phyloP scores from a whole-genome alignment of 202 grass and related monocot species.

The Alloteropsis angusta region DNA sequence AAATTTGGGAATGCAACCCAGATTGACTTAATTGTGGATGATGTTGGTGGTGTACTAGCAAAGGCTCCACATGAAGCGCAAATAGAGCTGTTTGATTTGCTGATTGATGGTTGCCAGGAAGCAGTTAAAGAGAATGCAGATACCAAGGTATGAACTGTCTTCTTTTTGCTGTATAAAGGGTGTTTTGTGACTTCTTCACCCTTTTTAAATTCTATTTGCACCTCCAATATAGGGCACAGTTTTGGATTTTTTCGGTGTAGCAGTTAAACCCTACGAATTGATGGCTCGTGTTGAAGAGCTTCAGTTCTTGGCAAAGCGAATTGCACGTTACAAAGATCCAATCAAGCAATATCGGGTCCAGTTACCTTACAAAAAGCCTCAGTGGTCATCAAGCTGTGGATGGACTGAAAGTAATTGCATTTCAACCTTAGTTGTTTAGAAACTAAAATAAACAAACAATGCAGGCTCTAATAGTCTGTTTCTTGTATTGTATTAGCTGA shows the following conservation, averaged over 20 bases:
- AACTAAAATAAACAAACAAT: conserved; percentile 4
- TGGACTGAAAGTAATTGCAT: conserved; percentile 83
- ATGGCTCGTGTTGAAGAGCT: conserved; percentile 87
- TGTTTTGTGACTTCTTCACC: neutral
- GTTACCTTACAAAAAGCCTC: conserved; percentile 85
- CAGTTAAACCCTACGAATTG: conserved; percentile 86
- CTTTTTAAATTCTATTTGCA: conserved; percentile 23
- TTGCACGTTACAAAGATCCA: conserved; percentile 95
- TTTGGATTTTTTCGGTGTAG: conserved; percentile 95
- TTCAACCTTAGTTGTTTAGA: conserved; percentile 15
- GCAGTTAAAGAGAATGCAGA: conserved; percentile 76
- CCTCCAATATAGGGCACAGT: conserved; percentile 67
- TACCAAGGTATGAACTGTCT: conserved; percentile 53
- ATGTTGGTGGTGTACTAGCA: conserved; percentile 76
- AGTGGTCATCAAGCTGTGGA: conserved; percentile 98
- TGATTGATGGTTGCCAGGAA: conserved; percentile 90
- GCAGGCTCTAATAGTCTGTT: conserved; percentile 27
- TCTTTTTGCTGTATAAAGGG: neutral
- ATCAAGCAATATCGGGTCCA: conserved; percentile 87
- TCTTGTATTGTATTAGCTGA: conserved; percentile 58
- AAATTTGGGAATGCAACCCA: conserved; percentile 88
- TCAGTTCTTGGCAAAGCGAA: conserved; percentile 83
- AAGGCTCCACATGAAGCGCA: conserved; percentile 59
- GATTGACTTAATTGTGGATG: conserved; percentile 70
- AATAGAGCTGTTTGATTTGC: conserved; percentile 81